Percentiles rank a stretch among this genome's conserved stretches.
Evolutionary conservation across 2,329 filamentous ascomycete genomes (phyloP).

Genomic region (Ophiostoma australiae): DNA sequence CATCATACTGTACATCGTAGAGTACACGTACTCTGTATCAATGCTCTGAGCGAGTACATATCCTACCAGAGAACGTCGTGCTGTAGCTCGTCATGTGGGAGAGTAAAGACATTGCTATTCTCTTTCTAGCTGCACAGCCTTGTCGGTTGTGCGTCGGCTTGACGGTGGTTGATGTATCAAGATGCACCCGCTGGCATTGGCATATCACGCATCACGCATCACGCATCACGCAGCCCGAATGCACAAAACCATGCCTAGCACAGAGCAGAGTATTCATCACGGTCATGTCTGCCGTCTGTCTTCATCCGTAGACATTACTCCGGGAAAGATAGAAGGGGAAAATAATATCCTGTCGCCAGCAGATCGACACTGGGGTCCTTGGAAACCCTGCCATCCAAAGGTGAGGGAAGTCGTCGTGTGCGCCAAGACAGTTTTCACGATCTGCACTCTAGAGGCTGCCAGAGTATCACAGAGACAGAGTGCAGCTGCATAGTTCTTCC

Average conservation of each 20-base stretch:
- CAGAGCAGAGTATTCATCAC: too few species aligned
- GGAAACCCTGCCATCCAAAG: not conserved
- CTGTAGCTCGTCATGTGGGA: too few species aligned
- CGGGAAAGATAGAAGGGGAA: not conserved
- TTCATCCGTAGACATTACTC: not conserved
- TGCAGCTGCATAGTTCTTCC: not conserved
- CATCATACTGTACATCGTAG: not conserved
- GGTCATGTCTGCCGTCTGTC: too few species aligned
- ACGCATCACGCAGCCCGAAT: too few species aligned
- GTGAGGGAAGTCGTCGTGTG: not conserved
- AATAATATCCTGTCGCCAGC: not conserved
- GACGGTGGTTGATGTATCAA: too few species aligned
- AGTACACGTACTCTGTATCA: not conserved
- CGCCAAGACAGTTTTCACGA: not conserved
- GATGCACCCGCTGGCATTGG: too few species aligned
- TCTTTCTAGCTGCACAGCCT: too few species aligned
- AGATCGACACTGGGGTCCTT: constrained; percentile 6
- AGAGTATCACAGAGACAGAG: not conserved
- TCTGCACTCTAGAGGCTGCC: not conserved
- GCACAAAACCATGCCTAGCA: too few species aligned
- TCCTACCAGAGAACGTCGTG: too few species aligned
- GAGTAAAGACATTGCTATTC: too few species aligned
- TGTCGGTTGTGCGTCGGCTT: too few species aligned
- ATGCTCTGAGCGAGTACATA: not conserved
- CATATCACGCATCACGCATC: too few species aligned